Conservation (phyloP, 345 rosid species). For the Schrenkiella parvula region DNA sequence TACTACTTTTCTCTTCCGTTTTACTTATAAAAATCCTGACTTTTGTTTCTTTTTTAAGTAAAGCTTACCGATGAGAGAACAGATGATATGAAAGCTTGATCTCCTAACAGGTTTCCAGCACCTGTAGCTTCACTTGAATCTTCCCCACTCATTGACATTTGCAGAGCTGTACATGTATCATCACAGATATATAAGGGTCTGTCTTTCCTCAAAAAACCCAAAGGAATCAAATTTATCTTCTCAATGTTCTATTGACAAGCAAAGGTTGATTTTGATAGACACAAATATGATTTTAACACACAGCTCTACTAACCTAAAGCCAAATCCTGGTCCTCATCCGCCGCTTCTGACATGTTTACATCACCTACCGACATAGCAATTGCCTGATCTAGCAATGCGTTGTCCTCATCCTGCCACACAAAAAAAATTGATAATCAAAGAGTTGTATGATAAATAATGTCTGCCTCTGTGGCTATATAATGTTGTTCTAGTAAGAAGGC, state of each 20-base stretch:
- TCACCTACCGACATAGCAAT: slow-evolving; percentile 59
- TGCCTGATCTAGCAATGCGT: slow-evolving; percentile 56
- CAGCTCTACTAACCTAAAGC: slow-evolving; percentile 51
- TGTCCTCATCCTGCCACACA: slow-evolving; percentile 52
- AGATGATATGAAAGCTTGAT: slow-evolving; percentile 76
- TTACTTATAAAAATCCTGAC: background rate
- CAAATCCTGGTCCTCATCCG: slow-evolving; percentile 57
- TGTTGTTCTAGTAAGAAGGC: background rate
- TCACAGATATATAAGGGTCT: background rate
- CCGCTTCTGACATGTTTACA: slow-evolving; percentile 60
- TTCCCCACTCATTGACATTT: slow-evolving; percentile 58
- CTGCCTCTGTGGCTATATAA: background rate
- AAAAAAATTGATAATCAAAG: background rate
- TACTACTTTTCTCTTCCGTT: background rate
- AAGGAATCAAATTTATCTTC: background rate
- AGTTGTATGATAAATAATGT: background rate
- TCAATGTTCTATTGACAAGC: background rate
- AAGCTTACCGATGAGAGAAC: slow-evolving; percentile 66
- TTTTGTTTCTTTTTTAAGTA: background rate
- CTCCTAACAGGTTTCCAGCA: slow-evolving; percentile 44
- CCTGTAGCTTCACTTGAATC: slow-evolving; percentile 38
- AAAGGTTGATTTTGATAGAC: background rate
- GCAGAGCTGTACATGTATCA: slow-evolving; percentile 52
- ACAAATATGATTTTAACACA: background rate
- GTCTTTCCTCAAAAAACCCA: background rate